Evolutionary conservation across 2,329 filamentous ascomycete genomes (phyloP).

Genomic region (Penicillium sp.): DNA sequence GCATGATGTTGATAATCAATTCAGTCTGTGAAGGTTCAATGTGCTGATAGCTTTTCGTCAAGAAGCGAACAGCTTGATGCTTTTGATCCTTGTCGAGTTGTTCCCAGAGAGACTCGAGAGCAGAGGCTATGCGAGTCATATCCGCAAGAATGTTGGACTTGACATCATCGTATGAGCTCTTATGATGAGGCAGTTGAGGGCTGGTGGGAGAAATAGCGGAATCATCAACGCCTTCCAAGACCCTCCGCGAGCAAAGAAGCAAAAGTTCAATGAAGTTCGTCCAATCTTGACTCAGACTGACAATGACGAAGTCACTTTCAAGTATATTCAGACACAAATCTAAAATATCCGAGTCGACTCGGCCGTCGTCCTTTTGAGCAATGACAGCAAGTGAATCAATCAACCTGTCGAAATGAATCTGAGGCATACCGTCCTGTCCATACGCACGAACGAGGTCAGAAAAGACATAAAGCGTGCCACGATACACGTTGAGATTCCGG

Average conservation of each 20-base stretch:
- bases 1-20: slow-evolving; percentile 33
- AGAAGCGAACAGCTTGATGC: slow-evolving; percentile 32
- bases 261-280: slow-evolving; percentile 30
- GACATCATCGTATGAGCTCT: slow-evolving; percentile 30
- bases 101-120: slow-evolving; percentile 36
- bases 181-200: slow-evolving; percentile 22
- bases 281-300: slow-evolving; percentile 33
- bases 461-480: slow-evolving; percentile 39
- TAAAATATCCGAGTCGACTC: slow-evolving; percentile 38
- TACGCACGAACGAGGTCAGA: slow-evolving; percentile 38
- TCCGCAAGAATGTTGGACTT: slow-evolving; percentile 37
- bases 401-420: slow-evolving; percentile 34
- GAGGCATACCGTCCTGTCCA: slow-evolving; percentile 36
- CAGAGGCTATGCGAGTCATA: slow-evolving; percentile 34
- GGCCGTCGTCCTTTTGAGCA: slow-evolving; percentile 33
- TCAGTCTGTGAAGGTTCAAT: slow-evolving; percentile 38
- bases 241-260: slow-evolving; percentile 33
- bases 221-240: slow-evolving; percentile 27
- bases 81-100: slow-evolving; percentile 33
- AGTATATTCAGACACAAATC: slow-evolving; percentile 39
- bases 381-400: slow-evolving; percentile 34
- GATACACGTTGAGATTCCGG: slow-evolving; percentile 38
- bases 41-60: slow-evolving; percentile 33
- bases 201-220: slow-evolving; percentile 18
- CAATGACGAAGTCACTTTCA: slow-evolving; percentile 33